These are phyloP conservation scores for Penicillium sp. DNA, from an alignment of 2,329 filamentous ascomycete genomes.

Conservation along the genomic window DNA sequence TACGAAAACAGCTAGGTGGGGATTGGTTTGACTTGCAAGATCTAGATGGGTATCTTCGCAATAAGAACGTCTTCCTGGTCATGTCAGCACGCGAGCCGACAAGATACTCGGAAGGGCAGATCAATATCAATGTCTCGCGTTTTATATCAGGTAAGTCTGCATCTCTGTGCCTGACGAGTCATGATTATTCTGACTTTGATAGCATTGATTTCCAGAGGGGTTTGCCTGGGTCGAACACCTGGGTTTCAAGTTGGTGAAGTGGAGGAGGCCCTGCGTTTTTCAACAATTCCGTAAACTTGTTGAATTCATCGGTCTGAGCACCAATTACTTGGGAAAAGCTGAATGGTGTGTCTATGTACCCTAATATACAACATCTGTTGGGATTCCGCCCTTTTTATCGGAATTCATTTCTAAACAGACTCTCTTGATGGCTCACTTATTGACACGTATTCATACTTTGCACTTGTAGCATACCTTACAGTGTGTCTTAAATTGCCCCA, in stretches of 20 bases:
- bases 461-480: background rate
- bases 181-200: constrained; percentile 12
- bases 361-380: background rate
- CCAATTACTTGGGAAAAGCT: background rate
- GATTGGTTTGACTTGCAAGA: constrained; percentile 34
- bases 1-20: constrained; percentile 24
- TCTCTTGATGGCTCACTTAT: background rate
- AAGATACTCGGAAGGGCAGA: background rate
- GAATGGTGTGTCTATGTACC: background rate
- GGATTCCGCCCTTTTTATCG: background rate
- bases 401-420: background rate
- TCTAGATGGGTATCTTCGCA: constrained; percentile 27
- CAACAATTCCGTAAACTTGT: background rate
- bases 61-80: constrained; percentile 23
- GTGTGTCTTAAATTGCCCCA: background rate
- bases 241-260: constrained; percentile 30
- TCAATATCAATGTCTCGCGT: background rate
- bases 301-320: background rate
- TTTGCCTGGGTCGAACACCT: constrained; percentile 33
- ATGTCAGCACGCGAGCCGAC: constrained; percentile 7
- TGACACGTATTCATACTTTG: background rate
- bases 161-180: background rate
- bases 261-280: constrained; percentile 24
- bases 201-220: constrained; percentile 26
- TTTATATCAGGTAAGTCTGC: constrained; percentile 2